Evolutionary conservation across 257 asterid genomes (phyloP), one percentile per base, ranked within the genome.

Genomic region (Jaltomata sinuosa): DNA sequence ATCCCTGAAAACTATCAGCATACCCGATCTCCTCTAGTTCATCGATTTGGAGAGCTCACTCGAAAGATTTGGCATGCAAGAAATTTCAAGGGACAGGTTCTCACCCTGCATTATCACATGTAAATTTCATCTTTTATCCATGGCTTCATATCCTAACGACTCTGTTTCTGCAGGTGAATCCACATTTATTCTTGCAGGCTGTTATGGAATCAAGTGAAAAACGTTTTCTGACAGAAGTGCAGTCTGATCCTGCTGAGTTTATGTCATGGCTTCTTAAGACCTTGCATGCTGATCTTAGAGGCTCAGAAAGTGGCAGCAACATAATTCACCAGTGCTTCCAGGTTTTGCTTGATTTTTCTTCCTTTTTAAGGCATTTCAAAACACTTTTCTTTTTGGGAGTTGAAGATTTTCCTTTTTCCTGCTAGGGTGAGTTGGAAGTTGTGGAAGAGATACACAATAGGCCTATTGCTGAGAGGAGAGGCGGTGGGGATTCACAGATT

Each of bases 11-110:
- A 96, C 87, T 94, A 96, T 80, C 89, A 84, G 83, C 89, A 92
- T 68, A 88, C 94, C 88, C 92, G 91, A 89, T 92, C 99, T 84
- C 96, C 91, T 85, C 98, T 96, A 71, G 99, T 93, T 87, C 99
- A 88, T 65, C 91, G 96, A 76, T 96, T 91, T 91, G 98, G 99
- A 64, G 98, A 94, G 92, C 99, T 96, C 86, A 91, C 97, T 0
- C 89, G 97, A 80, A 96, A 96, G 91, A 96, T 96, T 84, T 96
- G 99, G 98, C 98, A 96, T 87, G 92, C 94, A 34, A 91, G 94
- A 81, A 96, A 96, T 88, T 96, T 96, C 85, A 96, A 96, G 88
- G 98, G 98, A 85, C 98, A 96, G 98, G 99, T 96, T 10, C 69
- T 25, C 32, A 11, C 36, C 36, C 36, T 61, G 36, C 69, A 61